A percentile compares a stretch with the other conserved stretches of the same genome.
These are phyloP conservation scores for Trichomonas vaginalis DNA, from an alignment of 208 protist genomes.

Conservation along the genomic window DNA sequence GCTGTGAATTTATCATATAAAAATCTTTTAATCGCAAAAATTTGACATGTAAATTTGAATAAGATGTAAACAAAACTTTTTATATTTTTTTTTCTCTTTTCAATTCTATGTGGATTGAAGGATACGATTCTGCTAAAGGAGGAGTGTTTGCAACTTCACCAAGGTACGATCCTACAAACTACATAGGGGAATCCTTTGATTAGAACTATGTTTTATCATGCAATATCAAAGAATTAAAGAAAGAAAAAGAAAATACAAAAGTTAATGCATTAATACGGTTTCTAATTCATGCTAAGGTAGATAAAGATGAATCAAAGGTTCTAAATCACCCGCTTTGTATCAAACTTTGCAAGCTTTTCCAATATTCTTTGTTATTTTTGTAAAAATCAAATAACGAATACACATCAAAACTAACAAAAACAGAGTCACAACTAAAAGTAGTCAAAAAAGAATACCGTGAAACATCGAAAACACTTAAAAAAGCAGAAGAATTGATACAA, in stretches of 20 bases:
- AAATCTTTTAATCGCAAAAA: too few relatives aligned
- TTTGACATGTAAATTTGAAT: too few relatives aligned
- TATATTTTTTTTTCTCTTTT: too few relatives aligned
- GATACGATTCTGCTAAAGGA: not conserved
- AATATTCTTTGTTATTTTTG: not conserved
- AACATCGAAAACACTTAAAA: not conserved
- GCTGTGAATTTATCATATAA: not conserved
- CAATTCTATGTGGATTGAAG: conserved; percentile 1
- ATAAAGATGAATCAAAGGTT: not conserved
- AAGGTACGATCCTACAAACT: not conserved
- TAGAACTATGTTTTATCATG: not conserved
- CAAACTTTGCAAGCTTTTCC: not conserved
- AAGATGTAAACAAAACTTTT: too few relatives aligned
- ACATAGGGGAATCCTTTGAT: not conserved
- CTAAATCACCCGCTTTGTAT: not conserved
- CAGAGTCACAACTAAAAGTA: not conserved
- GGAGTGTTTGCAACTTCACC: not conserved
- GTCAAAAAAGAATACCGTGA: not conserved
- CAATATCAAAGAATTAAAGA: not conserved
- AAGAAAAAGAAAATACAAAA: not conserved
- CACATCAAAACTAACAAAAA: not conserved
- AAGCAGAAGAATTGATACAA: not conserved
- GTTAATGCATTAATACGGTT: not conserved
- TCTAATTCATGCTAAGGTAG: not conserved
- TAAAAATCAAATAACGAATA: not conserved